Conservation (phyloP, 225 moss, liverwort and hornwort genomes). For the Neckera pumila region DNA sequence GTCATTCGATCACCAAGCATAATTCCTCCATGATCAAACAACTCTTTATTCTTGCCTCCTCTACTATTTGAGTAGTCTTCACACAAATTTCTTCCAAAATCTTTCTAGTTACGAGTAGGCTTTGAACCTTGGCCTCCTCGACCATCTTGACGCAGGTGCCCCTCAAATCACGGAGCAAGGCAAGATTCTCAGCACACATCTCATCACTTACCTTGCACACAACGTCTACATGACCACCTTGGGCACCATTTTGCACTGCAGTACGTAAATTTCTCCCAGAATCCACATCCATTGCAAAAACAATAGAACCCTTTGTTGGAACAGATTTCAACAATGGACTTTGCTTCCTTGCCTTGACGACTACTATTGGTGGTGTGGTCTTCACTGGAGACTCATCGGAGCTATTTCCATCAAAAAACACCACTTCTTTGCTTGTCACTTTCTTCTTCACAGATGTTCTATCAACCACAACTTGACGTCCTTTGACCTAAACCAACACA, state of each 20-base stretch:
- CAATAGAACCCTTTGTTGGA: neutral
- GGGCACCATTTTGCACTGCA: conserved; percentile 1
- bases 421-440: too few relatives aligned
- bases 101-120: conserved; percentile 11
- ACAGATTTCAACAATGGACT: too few relatives aligned
- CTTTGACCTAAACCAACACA: neutral
- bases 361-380: too few relatives aligned
- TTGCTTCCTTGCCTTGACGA: too few relatives aligned
- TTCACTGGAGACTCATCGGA: too few relatives aligned
- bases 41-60: conserved; percentile 21
- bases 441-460: neutral
- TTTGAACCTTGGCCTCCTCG: conserved; percentile 40
- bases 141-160: conserved; percentile 39
- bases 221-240: neutral
- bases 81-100: conserved; percentile 27
- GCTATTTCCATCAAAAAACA: too few relatives aligned
- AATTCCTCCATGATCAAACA: conserved; percentile 35
- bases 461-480: neutral
- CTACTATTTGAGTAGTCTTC: conserved; percentile 31
- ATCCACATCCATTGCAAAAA: neutral
- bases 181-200: neutral
- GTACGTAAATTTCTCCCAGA: neutral
- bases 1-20: conserved; percentile 1
- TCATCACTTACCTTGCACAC: conserved; percentile 2
- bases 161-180: conserved; percentile 2